phyloP scores from a whole-genome alignment of 768 basidiomycete genomes.

The Leccinellum albellum region DNA sequence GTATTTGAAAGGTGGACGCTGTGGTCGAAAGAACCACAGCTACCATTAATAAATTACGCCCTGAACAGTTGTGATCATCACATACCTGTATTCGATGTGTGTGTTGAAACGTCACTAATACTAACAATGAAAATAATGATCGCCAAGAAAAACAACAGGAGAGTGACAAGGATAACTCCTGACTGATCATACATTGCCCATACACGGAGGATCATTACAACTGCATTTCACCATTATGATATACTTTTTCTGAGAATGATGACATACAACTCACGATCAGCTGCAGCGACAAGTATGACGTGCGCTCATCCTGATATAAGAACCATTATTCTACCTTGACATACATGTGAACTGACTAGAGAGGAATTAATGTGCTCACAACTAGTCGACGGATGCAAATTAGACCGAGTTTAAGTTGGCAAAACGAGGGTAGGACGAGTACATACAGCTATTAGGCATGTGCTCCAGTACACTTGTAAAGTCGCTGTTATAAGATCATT shows the following conservation, averaged over 20 bases:
- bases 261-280: slow-evolving; percentile 3
- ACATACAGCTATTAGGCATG: slow-evolving; percentile 3
- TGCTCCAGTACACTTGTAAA: neutral
- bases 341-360: neutral
- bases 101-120: neutral
- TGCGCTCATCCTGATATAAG: neutral
- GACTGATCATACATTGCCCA: slow-evolving; percentile 4
- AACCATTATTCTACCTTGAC: neutral
- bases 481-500: neutral
- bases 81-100: neutral
- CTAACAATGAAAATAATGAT: neutral
- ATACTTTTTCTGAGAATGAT: neutral
- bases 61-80: neutral
- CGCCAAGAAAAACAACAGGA: neutral
- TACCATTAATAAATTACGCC: neutral
- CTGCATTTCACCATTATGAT: neutral
- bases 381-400: neutral
- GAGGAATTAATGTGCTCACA: neutral
- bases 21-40: neutral
- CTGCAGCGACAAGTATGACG: neutral
- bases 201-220: neutral
- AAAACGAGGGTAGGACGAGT: neutral
- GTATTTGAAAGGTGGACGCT: neutral
- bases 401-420: too few species aligned
- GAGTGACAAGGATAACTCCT: neutral